Conservation (phyloP, 2,329 filamentous ascomycete genomes). For the Fusarium sp. region DNA sequence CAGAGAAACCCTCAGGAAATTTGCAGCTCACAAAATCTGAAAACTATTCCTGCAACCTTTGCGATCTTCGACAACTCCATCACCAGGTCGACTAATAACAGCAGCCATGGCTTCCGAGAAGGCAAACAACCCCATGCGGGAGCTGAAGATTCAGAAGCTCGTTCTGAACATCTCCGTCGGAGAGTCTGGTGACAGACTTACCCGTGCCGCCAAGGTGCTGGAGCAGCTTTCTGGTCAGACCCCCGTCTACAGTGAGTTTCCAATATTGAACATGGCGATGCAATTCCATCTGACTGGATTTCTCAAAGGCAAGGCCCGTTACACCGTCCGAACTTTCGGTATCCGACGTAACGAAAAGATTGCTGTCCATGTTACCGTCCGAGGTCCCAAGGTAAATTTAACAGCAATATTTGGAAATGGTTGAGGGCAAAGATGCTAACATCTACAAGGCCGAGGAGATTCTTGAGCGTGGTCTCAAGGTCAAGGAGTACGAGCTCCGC, state of each 20-base stretch:
- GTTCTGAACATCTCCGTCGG: slow-evolving; percentile 99
- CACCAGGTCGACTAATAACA: slow-evolving; percentile 53
- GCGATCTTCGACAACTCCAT: slow-evolving; percentile 53
- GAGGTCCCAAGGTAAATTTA: slow-evolving; percentile 78
- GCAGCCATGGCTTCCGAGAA: slow-evolving; percentile 77
- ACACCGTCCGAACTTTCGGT: slow-evolving; percentile 99
- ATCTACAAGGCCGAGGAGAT: slow-evolving; percentile 88
- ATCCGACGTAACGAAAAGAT: slow-evolving; percentile 99
- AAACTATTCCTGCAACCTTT: slow-evolving; percentile 43
- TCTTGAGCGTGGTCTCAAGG: slow-evolving; percentile 99
- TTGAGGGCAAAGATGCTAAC: slow-evolving; percentile 41
- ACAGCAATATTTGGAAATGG: not conserved
- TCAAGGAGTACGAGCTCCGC: slow-evolving; percentile 99
- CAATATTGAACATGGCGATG: slow-evolving; percentile 26
- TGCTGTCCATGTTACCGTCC: slow-evolving; percentile 98
- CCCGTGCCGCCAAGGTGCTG: slow-evolving; percentile 99
- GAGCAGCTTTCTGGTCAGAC: slow-evolving; percentile 99
- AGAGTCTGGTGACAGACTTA: slow-evolving; percentile 99
- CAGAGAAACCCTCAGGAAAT: slow-evolving; percentile 58
- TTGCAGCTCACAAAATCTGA: slow-evolving; percentile 53
- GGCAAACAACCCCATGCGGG: slow-evolving; percentile 97
- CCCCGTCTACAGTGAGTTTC: slow-evolving; percentile 92
- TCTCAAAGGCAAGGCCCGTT: slow-evolving; percentile 91
- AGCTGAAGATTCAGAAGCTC: slow-evolving; percentile 99
- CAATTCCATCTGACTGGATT: slow-evolving; percentile 30